Percentiles rank a stretch among this genome's conserved stretches.
Evolutionary conservation across 1,284 basidiomycete genomes (phyloP).

Genomic region (Malassezia arunalokei): DNA sequence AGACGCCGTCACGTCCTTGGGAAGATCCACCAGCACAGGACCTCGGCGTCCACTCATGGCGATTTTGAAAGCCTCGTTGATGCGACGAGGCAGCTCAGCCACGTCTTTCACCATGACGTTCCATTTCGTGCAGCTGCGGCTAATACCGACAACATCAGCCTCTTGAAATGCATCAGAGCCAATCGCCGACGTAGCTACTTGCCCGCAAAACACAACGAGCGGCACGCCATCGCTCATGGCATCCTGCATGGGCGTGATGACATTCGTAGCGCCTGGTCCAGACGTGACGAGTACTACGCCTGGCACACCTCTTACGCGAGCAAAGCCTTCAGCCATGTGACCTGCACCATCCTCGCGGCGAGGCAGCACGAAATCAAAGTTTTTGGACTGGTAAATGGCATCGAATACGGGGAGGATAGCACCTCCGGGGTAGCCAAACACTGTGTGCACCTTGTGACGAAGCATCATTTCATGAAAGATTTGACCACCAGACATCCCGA

Average conservation of each 20-base stretch:
- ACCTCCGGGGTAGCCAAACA: constrained; percentile 95
- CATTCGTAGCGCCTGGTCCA: constrained; percentile 93
- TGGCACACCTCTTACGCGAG: constrained; percentile 90
- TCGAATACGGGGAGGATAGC: constrained; percentile 98
- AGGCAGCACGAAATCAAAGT: constrained; percentile 91
- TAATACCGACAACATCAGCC: constrained; percentile 91
- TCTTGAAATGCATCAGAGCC: constrained; percentile 98
- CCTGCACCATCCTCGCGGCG: constrained; percentile 95
- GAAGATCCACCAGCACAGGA: constrained; percentile 90
- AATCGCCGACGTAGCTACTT: constrained; percentile 94
- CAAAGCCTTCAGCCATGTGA: constrained; percentile 98
- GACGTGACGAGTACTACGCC: constrained; percentile 96
- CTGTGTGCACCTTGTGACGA: constrained; percentile 83
- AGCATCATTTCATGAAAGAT: constrained; percentile 99
- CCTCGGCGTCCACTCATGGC: constrained; percentile 91
- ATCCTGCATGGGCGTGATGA: constrained; percentile 95
- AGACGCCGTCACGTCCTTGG: constrained; percentile 91
- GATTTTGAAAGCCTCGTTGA: constrained; percentile 99
- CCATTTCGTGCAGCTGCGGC: constrained; percentile 95
- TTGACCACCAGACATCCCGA: constrained; percentile 87
- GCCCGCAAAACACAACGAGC: constrained; percentile 87
- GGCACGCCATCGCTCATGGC: constrained; percentile 89
- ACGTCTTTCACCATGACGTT: constrained; percentile 99
- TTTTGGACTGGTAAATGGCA: constrained; percentile 88
- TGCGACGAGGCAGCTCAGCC: constrained; percentile 78